Conservation (phyloP, 2,329 filamentous ascomycete species). For the Tolypocladium cylindrosporum region DNA sequence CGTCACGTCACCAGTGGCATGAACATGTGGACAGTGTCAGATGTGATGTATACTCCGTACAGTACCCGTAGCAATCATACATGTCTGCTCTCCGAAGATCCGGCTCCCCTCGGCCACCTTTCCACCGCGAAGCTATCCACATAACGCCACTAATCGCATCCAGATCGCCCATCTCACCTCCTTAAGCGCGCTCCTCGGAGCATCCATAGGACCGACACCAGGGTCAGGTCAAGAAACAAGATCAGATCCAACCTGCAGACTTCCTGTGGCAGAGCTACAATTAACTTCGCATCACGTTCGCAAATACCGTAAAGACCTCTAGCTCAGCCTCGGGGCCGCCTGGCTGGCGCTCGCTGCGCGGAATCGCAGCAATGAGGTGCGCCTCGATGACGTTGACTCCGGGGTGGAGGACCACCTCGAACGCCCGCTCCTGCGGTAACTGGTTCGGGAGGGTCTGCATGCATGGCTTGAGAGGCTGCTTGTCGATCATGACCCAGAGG, state of each 20-base stretch:
- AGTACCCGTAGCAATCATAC: background rate
- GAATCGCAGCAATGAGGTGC: conserved; percentile 64
- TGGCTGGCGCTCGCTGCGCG: conserved; percentile 44
- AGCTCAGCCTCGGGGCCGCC: conserved; percentile 59
- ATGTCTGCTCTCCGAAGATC: background rate
- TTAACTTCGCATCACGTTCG: conserved; percentile 48
- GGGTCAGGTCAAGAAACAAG: background rate
- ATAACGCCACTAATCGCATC: background rate
- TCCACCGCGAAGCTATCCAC: background rate
- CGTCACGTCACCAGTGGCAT: background rate
- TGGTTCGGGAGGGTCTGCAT: conserved; percentile 43
- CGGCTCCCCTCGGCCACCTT: background rate
- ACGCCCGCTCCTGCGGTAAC: conserved; percentile 53
- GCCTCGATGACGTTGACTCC: conserved; percentile 73
- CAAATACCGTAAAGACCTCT: conserved; percentile 68
- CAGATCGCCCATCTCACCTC: background rate
- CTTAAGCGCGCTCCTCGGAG: background rate
- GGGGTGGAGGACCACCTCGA: conserved; percentile 60
- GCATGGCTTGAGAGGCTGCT: conserved; percentile 43
- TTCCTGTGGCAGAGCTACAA: background rate
- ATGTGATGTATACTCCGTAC: background rate
- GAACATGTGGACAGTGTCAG: background rate
- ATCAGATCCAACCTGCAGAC: background rate
- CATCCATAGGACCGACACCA: background rate
- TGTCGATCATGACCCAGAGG: conserved; percentile 64